Evolutionary conservation across 78 protist genomes (phyloP), one percentile per base, ranked within the genome.

Genomic region (Neovahlkampfia damariscottae): DNA sequence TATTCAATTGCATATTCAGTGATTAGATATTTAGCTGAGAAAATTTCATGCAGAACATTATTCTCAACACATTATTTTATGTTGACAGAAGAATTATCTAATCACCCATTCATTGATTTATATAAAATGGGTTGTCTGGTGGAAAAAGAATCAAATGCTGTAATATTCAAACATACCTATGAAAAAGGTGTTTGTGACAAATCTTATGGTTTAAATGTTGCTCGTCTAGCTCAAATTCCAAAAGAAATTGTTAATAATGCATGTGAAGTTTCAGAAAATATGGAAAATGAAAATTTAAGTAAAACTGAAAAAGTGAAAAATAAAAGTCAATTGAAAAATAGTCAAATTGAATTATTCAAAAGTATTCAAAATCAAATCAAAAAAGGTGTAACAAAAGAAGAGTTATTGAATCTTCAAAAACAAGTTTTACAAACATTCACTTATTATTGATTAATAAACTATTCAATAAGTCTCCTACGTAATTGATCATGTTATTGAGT

Each of bases 31-130:
- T n/a, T 88, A 5, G 67, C 80, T 28, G 5, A 73, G 36, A 1
- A 5, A 4, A 40, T 82, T 31, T 31, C 79, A 5, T 91, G 98
- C 75, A 69, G 89, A 29, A 83, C 88, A 41, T 62, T 97, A 38
- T 96, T 97, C 80, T 81, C 96, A 30, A 97, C 99, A 6, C 99
- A 97, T 80, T 94, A 96, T 76, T 97, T 94, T 81, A 67, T 78
- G 62, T 85, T 96, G 31, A 72, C 90, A 27, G 72, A 84, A 38
- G 95, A 94, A 72, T 85, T 76, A n/a, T 6, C 6, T 7, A 3
- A 38, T 10, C 4, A 3, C 4, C 29, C 10, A 3, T 3, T 74
- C 5, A 41, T 70, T 27, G 5, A 27, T 5, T 36, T 36, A 41
- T 83, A 27, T 83, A 28, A 83, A 3, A 83, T 8, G 30, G 8